These are phyloP conservation scores for Boletus semigastroideus DNA, from an alignment of 1,284 basidiomycete genomes.

Conservation along the genomic window DNA sequence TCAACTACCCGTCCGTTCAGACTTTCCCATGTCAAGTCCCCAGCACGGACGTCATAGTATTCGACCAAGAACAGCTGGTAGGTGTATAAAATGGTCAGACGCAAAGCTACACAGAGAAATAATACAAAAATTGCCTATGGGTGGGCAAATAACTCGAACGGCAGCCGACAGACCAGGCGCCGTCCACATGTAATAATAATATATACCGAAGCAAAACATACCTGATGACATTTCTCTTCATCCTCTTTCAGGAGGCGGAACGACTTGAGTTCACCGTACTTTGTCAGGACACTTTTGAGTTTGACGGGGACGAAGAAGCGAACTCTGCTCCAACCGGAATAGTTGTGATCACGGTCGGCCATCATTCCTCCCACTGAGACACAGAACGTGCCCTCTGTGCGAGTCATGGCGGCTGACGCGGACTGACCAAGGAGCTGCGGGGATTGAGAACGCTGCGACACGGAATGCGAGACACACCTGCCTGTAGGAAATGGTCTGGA, in stretches of 20 bases:
- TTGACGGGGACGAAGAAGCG: slow-evolving; percentile 32
- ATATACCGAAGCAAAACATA: slow-evolving; percentile 17
- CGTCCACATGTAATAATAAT: slow-evolving; percentile 1
- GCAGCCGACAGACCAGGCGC: slow-evolving; percentile 3
- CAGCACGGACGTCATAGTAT: slow-evolving; percentile 61
- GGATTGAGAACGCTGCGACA: slow-evolving; percentile 2
- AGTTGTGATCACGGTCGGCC: slow-evolving; percentile 20
- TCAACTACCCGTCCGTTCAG: slow-evolving; percentile 43
- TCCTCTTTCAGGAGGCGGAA: slow-evolving; percentile 31
- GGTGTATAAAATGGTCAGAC: slow-evolving; percentile 21
- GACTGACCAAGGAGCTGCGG: slow-evolving; percentile 43
- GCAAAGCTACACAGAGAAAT: slow-evolving; percentile 1
- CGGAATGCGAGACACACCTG: slow-evolving; percentile 9
- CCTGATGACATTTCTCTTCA: slow-evolving; percentile 29
- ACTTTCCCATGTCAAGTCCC: slow-evolving; percentile 43
- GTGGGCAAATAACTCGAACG: slow-evolving; percentile 5
- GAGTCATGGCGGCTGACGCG: slow-evolving; percentile 37
- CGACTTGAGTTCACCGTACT: slow-evolving; percentile 34
- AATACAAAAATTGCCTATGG: slow-evolving; percentile 1
- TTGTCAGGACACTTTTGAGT: slow-evolving; percentile 32
- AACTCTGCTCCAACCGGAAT: slow-evolving; percentile 20
- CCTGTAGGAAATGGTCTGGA: slow-evolving; percentile 32
- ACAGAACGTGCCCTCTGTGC: slow-evolving; percentile 41
- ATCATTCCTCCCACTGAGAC: slow-evolving; percentile 36
- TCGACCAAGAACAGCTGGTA: slow-evolving; percentile 54